Base-by-base conservation (phyloP, 805 yeast genomes). In the Barnettozyma sucrosica region DNA sequence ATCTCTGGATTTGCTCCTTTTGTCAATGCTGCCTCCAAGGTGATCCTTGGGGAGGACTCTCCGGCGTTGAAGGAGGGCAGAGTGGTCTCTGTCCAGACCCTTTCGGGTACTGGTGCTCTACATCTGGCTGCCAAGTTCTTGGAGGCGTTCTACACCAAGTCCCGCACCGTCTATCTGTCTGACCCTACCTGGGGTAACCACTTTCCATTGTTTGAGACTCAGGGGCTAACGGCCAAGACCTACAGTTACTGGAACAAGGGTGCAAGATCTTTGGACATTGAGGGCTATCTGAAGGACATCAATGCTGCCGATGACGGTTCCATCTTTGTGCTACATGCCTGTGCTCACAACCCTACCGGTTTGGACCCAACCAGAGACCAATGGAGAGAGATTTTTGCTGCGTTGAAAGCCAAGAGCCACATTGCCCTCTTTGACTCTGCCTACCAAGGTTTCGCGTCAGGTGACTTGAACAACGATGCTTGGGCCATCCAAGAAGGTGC, bases 181-280 rank as follows among this genome's bases (percentile, higher is more conserved):
- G 70, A 76, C 50, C 99, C 99, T 55, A 89, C 98, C n/a, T 92
- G 99, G 99, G 96, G 93, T 45, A 93, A 93, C 72, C 99, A 92
- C 70, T 74, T 76, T 64, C 89, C 83, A 64, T 86, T 92, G 55
- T 93, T 90, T 65, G 73, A 77, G 55, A 69, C 77, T 46, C 72
- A 79, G 51, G 96, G 95, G 5, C 72, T 87, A 46, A 69, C 75
- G 55, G 82, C 84, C 36, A 80, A 72, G 33, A 66, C 72, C 16
- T 92, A 93, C 64, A 89, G 96, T 21, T 92, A 93, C 74, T 93
- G 96, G 90, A 77, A 92, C 62, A 71, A 74, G 47, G 73, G 70
- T 19, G 77, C 83, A 48, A 87, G 87, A 67, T 70, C 82, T 4
- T 75, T 92, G 56, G 85, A 87, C 63, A 66, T 90, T 50, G 71